phyloP scores from a whole-genome alignment of 2,329 filamentous ascomycete genomes.

The Cercospora zeina region DNA sequence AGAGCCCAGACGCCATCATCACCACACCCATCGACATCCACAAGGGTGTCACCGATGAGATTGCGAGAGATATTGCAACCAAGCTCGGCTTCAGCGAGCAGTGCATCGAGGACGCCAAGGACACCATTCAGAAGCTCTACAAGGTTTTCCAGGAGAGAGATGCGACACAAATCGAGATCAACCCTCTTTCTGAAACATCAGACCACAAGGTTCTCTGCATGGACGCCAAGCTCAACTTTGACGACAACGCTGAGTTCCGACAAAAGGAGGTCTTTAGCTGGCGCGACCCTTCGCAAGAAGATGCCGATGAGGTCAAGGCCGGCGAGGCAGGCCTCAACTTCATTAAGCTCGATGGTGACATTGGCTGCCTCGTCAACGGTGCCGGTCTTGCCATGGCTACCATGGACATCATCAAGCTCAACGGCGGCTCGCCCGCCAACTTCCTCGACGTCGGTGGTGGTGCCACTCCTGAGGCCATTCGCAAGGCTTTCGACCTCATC shows the following conservation, averaged over 20 bases:
- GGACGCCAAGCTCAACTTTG: slow-evolving; percentile 98
- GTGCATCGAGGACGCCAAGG: slow-evolving; percentile 92
- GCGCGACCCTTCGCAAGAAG: slow-evolving; percentile 94
- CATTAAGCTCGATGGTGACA: slow-evolving; percentile 99
- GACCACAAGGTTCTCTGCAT: slow-evolving; percentile 98
- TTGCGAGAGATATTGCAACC: slow-evolving; percentile 82
- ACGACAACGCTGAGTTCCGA: slow-evolving; percentile 98
- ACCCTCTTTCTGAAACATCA: slow-evolving; percentile 95
- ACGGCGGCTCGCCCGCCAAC: slow-evolving; percentile 93
- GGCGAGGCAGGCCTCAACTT: slow-evolving; percentile 95
- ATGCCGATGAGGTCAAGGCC: slow-evolving; percentile 95
- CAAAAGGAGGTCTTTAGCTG: slow-evolving; percentile 94
- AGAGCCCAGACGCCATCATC: slow-evolving; percentile 91
- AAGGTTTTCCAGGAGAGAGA: slow-evolving; percentile 98
- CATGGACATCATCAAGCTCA: slow-evolving; percentile 99
- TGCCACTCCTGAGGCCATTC: slow-evolving; percentile 94
- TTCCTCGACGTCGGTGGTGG: slow-evolving; percentile 98
- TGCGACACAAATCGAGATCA: slow-evolving; percentile 99
- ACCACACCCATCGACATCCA: slow-evolving; percentile 95
- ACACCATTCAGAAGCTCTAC: slow-evolving; percentile 98
- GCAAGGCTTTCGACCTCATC: slow-evolving; percentile 97
- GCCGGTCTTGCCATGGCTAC: slow-evolving; percentile 99
- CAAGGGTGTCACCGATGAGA: slow-evolving; percentile 89
- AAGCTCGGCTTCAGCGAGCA: slow-evolving; percentile 97
- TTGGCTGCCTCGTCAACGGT: slow-evolving; percentile 98